Conservation (phyloP, 129 eudicot species). For the Sambucus nigra region DNA sequence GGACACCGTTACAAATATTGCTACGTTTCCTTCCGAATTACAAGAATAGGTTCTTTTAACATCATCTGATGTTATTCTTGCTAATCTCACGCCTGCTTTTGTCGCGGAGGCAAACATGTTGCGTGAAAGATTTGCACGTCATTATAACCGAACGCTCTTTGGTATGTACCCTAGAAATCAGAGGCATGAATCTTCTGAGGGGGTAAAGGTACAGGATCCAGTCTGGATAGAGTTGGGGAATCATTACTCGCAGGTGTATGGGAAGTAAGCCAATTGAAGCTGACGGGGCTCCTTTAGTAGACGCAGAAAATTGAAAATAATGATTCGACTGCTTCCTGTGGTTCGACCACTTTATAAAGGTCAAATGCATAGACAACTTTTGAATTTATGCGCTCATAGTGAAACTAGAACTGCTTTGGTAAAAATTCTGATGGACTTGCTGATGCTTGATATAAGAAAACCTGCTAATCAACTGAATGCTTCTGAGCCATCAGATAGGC, state of each 20-base stretch:
- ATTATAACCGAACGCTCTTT: conserved; percentile 77
- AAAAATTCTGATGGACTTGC: conserved; percentile 73
- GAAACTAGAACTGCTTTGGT: conserved; percentile 65
- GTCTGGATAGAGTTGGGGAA: conserved; percentile 63
- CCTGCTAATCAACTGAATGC: conserved; percentile 33
- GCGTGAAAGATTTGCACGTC: conserved; percentile 91
- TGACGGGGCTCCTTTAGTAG: conserved; percentile 90
- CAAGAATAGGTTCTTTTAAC: conserved; percentile 98
- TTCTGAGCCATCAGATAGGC: conserved; percentile 67
- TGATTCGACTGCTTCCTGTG: conserved; percentile 90
- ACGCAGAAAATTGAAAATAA: conserved; percentile 70
- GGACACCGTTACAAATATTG: conserved; percentile 95
- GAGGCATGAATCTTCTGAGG: conserved; percentile 87
- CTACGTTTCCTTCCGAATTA: conserved; percentile 91
- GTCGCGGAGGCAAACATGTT: conserved; percentile 98
- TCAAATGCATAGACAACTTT: conserved; percentile 79
- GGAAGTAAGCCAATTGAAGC: conserved; percentile 89
- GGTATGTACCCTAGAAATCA: conserved; percentile 88
- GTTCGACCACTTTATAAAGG: conserved; percentile 93
- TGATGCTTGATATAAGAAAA: conserved; percentile 69
- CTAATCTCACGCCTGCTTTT: conserved; percentile 92
- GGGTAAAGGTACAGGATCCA: conserved; percentile 66
- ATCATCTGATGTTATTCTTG: conserved; percentile 94
- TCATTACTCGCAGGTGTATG: conserved; percentile 52
- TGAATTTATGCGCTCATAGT: conserved; percentile 80